These are phyloP conservation scores for Boletus reticulatus DNA, from an alignment of 768 basidiomycete genomes.

Conservation along the genomic window DNA sequence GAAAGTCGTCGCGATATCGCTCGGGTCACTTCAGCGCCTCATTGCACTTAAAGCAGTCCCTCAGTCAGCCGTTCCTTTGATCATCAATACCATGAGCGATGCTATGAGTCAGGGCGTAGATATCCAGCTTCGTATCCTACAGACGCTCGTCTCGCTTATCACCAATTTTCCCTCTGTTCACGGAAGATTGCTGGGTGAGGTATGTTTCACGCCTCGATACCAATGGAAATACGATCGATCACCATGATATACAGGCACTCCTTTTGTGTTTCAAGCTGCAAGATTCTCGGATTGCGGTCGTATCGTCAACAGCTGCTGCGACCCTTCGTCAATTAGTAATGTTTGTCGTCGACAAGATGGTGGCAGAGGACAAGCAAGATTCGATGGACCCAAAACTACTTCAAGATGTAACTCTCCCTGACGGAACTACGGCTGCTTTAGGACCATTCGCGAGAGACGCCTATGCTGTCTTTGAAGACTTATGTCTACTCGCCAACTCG, in stretches of 20 bases:
- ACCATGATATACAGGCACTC: slow-evolving; percentile 59
- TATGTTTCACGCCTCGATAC: slow-evolving; percentile 36
- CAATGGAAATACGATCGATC: not conserved
- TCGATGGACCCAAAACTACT: slow-evolving; percentile 11
- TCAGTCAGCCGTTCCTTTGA: slow-evolving; percentile 70
- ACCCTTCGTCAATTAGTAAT: slow-evolving; percentile 95
- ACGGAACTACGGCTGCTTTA: slow-evolving; percentile 61
- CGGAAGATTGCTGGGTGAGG: slow-evolving; percentile 77
- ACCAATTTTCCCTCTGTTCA: slow-evolving; percentile 85
- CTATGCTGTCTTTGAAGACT: slow-evolving; percentile 86
- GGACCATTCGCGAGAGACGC: slow-evolving; percentile 81
- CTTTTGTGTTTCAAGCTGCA: slow-evolving; percentile 94
- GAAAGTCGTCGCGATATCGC: slow-evolving; percentile 90
- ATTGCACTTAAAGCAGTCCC: slow-evolving; percentile 86
- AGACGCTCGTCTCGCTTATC: slow-evolving; percentile 87
- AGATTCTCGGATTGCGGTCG: slow-evolving; percentile 93
- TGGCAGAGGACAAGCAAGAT: slow-evolving; percentile 63
- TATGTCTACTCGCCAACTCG: slow-evolving; percentile 84
- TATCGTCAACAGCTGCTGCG: slow-evolving; percentile 95
- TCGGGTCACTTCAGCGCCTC: slow-evolving; percentile 88
- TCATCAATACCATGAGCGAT: slow-evolving; percentile 81
- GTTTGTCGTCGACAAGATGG: slow-evolving; percentile 96
- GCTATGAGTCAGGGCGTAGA: slow-evolving; percentile 95
- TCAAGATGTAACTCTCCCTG: slow-evolving; percentile 57
- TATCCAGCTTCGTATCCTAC: slow-evolving; percentile 91